These are phyloP conservation scores for Colletotrichum gloeosporioides DNA, from an alignment of 2,329 filamentous ascomycete species.

Conservation along the genomic window DNA sequence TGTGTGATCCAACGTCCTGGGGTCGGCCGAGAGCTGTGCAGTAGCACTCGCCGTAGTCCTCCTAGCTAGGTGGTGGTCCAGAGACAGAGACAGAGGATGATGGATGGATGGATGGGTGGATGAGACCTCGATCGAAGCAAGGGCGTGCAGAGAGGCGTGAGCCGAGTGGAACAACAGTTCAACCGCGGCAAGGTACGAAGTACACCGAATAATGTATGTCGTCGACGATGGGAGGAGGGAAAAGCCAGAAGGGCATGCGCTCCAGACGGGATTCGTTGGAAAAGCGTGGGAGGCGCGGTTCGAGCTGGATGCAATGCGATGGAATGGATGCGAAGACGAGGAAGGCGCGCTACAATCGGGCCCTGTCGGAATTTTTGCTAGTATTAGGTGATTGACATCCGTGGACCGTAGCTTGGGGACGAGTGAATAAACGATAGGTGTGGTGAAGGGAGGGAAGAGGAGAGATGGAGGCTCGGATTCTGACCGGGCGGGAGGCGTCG, in stretches of 20 bases:
- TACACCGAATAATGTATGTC: not conserved
- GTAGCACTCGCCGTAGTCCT: not conserved
- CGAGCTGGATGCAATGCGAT: not conserved
- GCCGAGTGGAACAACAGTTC: not conserved
- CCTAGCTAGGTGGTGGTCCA: not conserved
- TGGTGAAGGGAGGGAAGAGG: not conserved
- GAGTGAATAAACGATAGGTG: not conserved
- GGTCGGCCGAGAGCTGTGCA: not conserved
- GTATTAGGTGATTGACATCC: conserved; percentile 9
- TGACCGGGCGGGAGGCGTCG: conserved; percentile 18
- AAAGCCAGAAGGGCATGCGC: not conserved
- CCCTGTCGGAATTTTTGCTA: conserved; percentile 9
- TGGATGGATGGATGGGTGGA: conserved; percentile 1
- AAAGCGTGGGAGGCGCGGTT: not conserved
- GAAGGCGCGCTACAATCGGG: not conserved
- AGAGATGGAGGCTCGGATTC: conserved; percentile 20
- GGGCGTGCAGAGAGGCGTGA: conserved; percentile 6
- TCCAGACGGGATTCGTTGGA: not conserved
- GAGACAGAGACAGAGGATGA: not conserved
- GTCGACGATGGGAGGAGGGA: not conserved
- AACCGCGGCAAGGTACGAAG: not conserved
- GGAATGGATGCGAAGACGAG: not conserved
- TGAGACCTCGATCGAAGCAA: not conserved
- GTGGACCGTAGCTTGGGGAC: not conserved
- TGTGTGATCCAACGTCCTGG: not conserved